These are phyloP conservation scores for Alternaria sp. DNA, from an alignment of 2,329 filamentous ascomycete genomes.

Conservation along the genomic window DNA sequence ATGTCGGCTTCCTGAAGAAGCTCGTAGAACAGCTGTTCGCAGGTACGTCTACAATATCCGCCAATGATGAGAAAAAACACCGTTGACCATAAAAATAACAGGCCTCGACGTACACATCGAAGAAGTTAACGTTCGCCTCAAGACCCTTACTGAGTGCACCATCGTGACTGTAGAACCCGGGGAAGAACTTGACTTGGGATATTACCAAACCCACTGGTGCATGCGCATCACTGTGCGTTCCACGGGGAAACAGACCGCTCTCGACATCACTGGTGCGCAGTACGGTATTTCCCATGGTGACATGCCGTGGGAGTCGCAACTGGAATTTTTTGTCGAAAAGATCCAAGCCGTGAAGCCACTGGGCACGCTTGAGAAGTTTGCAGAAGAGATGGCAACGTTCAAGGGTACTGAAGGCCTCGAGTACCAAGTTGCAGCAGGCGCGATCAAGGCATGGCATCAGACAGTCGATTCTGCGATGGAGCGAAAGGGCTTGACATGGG, in stretches of 20 bases:
- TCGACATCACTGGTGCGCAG: slow-evolving; percentile 12
- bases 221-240: slow-evolving; percentile 7
- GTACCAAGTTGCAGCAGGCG: not conserved
- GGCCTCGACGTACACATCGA: slow-evolving; percentile 13
- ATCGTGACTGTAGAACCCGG: not conserved
- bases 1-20: slow-evolving; percentile 7
- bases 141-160: not conserved
- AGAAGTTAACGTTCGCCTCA: slow-evolving; percentile 10
- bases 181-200: not conserved
- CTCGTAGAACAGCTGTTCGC: slow-evolving; percentile 10
- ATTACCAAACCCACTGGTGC: slow-evolving; percentile 7
- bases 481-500: slow-evolving; percentile 8
- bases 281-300: slow-evolving; percentile 1
- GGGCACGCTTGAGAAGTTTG: slow-evolving; percentile 5
- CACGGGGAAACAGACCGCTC: slow-evolving; percentile 9
- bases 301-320: not conserved
- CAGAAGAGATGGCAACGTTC: not conserved
- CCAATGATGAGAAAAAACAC: not conserved
- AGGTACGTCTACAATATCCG: not conserved
- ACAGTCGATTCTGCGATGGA: slow-evolving; percentile 9
- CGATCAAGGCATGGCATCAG: slow-evolving; percentile 10
- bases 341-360: not conserved
- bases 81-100: not conserved
- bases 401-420: slow-evolving; percentile 6
- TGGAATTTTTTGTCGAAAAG: not conserved